Conservation (phyloP, 164 flowering plant genomes). For the Litsea cubeba region DNA sequence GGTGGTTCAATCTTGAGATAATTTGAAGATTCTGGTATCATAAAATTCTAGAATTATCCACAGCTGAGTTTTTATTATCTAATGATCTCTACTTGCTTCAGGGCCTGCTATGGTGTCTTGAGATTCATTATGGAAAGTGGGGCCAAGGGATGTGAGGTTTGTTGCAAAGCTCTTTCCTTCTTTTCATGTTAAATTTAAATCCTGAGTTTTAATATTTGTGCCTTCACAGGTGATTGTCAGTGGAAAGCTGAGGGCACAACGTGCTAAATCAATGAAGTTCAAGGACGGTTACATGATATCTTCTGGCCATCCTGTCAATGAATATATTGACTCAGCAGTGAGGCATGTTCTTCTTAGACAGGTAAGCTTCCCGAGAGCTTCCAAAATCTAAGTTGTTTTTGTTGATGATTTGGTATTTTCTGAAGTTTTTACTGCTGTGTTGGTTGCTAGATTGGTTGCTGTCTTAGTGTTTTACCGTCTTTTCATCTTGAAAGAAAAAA, state of each 20-base stretch:
- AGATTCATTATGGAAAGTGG: conserved; percentile 87
- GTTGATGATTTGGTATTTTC: neutral
- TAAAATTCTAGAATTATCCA: too few species aligned
- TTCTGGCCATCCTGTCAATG: conserved; percentile 80
- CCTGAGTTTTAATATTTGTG: neutral
- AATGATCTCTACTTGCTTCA: conserved; percentile 15
- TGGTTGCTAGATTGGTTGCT: neutral
- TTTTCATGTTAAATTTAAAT: neutral
- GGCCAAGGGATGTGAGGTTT: conserved; percentile 89
- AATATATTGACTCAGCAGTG: conserved; percentile 78
- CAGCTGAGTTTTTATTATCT: neutral
- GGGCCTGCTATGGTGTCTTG: conserved; percentile 89
- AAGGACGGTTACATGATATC: conserved; percentile 91
- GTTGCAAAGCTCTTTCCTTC: neutral
- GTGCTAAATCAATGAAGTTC: conserved; percentile 88
- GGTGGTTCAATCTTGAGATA: neutral
- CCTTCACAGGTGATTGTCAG: conserved; percentile 71
- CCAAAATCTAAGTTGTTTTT: too few species aligned
- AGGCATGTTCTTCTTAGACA: conserved; percentile 83
- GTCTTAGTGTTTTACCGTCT: neutral
- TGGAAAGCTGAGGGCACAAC: conserved; percentile 75
- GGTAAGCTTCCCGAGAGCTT: conserved; percentile 24
- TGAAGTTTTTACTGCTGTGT: neutral
- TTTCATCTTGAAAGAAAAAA: neutral
- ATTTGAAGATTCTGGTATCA: too few species aligned